Evolutionary conservation across 202 grass and related monocot species (phyloP).

Genomic region (Elaeis oleifera): DNA sequence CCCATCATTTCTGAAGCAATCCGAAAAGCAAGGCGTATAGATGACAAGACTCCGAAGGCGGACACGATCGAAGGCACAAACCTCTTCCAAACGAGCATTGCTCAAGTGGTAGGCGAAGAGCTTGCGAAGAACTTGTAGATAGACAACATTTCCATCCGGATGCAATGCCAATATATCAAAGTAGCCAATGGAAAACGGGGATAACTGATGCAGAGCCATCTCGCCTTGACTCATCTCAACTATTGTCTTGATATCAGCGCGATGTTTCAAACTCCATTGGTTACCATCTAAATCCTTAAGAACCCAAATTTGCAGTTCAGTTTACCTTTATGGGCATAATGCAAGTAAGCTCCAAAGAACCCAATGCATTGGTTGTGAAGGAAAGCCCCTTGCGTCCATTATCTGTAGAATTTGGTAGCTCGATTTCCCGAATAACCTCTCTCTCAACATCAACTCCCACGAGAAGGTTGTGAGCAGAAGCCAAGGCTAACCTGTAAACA

Average conservation of each 20-base stretch:
- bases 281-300: slow-evolving; percentile 12
- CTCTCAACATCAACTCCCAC: slow-evolving; percentile 14
- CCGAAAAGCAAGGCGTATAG: slow-evolving; percentile 17
- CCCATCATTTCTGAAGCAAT: neutral
- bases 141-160: slow-evolving; percentile 15
- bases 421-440: neutral
- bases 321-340: slow-evolving; percentile 4
- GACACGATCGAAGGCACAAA: slow-evolving; percentile 3
- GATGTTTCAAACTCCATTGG: slow-evolving; percentile 18
- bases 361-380: neutral
- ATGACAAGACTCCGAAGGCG: slow-evolving; percentile 1
- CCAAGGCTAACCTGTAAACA: slow-evolving; percentile 21
- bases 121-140: slow-evolving; percentile 19
- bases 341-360: slow-evolving; percentile 17
- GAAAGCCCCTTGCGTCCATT: neutral
- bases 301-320: slow-evolving; percentile 24
- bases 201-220: no score
- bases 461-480: slow-evolving; percentile 6
- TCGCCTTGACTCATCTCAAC: neutral
- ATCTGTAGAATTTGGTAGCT: neutral
- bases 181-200: neutral
- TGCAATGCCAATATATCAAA: slow-evolving; percentile 19
- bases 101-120: slow-evolving; percentile 18
- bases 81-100: neutral
- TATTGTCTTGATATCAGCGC: slow-evolving; percentile 2